These are phyloP conservation scores for Liriodendron chinense DNA, from an alignment of 164 flowering plant genomes.

Conservation along the genomic window DNA sequence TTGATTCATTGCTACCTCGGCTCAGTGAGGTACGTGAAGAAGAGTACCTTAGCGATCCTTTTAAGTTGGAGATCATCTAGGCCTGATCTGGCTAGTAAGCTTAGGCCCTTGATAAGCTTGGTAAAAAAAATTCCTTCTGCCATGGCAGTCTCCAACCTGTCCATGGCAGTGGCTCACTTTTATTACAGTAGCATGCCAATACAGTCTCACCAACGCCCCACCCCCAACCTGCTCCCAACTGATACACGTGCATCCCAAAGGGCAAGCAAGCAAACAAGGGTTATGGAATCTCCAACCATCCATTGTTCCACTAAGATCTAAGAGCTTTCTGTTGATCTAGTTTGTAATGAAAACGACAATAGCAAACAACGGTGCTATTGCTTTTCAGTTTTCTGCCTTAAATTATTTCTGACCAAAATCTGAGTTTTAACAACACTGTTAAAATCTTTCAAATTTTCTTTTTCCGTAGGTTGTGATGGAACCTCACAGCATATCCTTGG, in stretches of 20 bases:
- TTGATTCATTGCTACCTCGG: conserved; percentile 56
- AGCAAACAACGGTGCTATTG: neutral
- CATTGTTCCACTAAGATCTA: neutral
- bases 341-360: neutral
- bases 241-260: no score
- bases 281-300: neutral
- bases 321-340: neutral
- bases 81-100: no score
- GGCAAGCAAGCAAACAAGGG: neutral
- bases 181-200: no score
- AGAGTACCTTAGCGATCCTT: neutral
- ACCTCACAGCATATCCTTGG: conserved; percentile 71
- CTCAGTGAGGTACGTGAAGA: conserved; percentile 50
- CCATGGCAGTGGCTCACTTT: no score
- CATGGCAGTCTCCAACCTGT: no score
- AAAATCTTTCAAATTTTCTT: neutral
- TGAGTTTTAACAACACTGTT: neutral
- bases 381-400: neutral
- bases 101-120: no score
- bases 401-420: neutral
- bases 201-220: no score
- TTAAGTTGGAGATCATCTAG: no score
- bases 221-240: no score
- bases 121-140: no score
- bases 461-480: conserved; percentile 49